Base-by-base conservation (phyloP, 768 basidiomycete genomes). In the Inosperma sp. region DNA sequence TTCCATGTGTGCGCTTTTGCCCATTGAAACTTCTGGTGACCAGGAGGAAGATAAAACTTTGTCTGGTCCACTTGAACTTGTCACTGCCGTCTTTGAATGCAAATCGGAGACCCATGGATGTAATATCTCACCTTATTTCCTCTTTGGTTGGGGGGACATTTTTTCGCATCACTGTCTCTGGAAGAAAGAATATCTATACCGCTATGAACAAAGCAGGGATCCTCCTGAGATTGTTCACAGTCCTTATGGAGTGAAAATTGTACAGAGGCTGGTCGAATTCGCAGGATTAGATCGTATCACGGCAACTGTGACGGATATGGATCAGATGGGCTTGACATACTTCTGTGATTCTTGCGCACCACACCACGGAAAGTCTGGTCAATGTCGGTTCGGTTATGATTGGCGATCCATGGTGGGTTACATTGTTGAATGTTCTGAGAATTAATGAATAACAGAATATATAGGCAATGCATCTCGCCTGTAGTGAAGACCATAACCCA, bases 251-350 rank as follows among this genome's bases (percentile, higher is more conserved):
- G 26, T 29, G 4, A 10, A 22, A 12, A 36, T 52, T 13, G 51
- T 50, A 3, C 22, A 23, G 13, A 30, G 17, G 1, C 17, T 57
- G 10, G 46, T 54, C 22, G 17, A 31, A 21, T 25, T 52, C 12
- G 36, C 36, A 6, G 53, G 50, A 9, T 37, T 58, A 4, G 37
- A 52, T 22, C 16, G 30, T 7, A 36, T 8, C 8, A 30, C 29
- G n/a, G 36, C 39, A 2, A 46, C 54, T 23, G 48, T 51, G 5
- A 39, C 48, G 8, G 37, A 48, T 13, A 46, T 58, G 48, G 57
- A 58, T 34, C 2, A 43, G 37, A 27, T 34, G 36, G 41, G 37
- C 19, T 13, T 51, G 22, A 51, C 54, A 9, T 55, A 55, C 31
- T 17, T 31, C 7, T 58, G 57, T 33, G 27, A 16, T 12, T 10